phyloP scores from a whole-genome alignment of 257 asterid genomes.

The Ehretia macrophylla region DNA sequence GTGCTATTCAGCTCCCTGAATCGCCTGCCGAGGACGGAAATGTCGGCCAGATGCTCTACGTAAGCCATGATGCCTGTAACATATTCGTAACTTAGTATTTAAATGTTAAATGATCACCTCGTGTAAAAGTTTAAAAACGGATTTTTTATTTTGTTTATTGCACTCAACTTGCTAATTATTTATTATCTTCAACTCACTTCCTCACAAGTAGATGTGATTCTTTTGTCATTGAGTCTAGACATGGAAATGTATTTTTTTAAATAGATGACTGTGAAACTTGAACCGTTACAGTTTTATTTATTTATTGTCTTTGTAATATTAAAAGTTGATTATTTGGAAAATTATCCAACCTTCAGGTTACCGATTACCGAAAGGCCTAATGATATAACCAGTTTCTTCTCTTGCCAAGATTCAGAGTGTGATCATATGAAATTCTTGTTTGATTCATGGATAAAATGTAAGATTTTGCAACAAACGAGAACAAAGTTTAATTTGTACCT shows the following conservation, averaged over 20 bases:
- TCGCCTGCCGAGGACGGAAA: conserved; percentile 97
- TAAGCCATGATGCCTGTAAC: conserved; percentile 31
- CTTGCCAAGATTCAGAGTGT: no score
- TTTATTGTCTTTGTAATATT: no score
- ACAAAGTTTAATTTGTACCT: no score
- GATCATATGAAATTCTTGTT: no score
- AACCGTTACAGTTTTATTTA: no score
- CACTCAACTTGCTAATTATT: neutral
- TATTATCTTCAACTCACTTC: neutral
- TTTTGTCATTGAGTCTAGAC: neutral
- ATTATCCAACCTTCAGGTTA: no score
- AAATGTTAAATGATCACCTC: neutral
- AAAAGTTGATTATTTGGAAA: no score
- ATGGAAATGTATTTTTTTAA: neutral
- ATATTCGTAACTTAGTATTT: neutral
- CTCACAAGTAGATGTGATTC: neutral
- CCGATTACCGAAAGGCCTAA: no score
- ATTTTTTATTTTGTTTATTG: no score
- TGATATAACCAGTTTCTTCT: no score
- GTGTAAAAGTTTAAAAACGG: neutral
- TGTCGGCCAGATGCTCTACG: conserved; percentile 94
- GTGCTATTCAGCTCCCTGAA: conserved; percentile 92
- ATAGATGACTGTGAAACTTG: neutral
- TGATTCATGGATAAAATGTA: no score
- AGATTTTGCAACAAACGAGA: no score